Conservation (phyloP, 1,284 basidiomycete species). For the Irpex sp. region DNA sequence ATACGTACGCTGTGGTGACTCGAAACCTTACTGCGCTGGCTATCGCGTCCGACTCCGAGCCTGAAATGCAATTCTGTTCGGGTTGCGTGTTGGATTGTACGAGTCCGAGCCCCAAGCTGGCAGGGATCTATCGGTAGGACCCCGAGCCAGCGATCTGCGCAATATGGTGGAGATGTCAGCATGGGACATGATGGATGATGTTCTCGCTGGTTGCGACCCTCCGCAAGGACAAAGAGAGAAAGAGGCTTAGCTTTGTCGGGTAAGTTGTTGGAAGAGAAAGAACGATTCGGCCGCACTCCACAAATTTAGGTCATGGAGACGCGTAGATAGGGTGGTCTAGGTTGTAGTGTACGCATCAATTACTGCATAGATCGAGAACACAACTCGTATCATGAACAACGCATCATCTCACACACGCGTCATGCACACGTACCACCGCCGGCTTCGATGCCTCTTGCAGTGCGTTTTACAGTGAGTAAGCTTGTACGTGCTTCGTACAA, state of each 20-base stretch:
- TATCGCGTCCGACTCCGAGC: too few species aligned
- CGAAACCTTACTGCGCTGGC: not conserved
- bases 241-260: not conserved
- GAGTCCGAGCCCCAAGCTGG: not conserved
- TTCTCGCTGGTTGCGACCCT: not conserved
- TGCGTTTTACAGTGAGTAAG: too few species aligned
- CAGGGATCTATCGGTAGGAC: not conserved
- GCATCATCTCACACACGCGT: not conserved
- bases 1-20: not conserved
- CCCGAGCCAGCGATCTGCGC: not conserved
- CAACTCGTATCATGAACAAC: not conserved
- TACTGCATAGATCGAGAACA: too few species aligned
- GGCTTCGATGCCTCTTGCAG: too few species aligned
- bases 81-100: not conserved
- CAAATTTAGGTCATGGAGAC: not conserved
- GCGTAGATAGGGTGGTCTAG: not conserved
- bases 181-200: not conserved
- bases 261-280: not conserved
- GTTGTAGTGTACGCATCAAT: too few species aligned
- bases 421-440: too few species aligned
- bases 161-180: not conserved
- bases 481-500: too few species aligned
- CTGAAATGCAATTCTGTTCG: too few species aligned
- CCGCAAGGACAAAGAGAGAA: not conserved
- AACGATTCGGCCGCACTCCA: not conserved